These are phyloP conservation scores for Macadamia integrifolia DNA, from an alignment of 164 flowering plant genomes.

Conservation along the genomic window DNA sequence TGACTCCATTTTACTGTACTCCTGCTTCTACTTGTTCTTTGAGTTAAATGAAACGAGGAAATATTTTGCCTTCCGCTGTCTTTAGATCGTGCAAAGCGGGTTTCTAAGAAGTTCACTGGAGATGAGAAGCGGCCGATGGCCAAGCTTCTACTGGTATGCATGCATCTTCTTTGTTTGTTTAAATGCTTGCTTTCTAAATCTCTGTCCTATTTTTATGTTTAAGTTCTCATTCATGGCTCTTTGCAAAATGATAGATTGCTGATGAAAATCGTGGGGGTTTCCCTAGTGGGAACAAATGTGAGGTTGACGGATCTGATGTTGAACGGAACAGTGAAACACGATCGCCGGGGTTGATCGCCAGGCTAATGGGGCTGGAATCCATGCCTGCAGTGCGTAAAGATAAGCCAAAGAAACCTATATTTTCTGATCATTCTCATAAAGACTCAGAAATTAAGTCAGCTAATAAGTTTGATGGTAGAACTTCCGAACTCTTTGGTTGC, in stretches of 20 bases:
- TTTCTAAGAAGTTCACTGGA: constrained; percentile 60
- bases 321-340: constrained; percentile 44
- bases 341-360: constrained; percentile 73
- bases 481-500: constrained; percentile 12
- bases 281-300: constrained; percentile 46
- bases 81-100: constrained; percentile 47
- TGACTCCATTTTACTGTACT: too few relatives aligned
- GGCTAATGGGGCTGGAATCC: constrained; percentile 93
- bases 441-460: constrained; percentile 18
- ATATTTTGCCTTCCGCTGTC: constrained; percentile 7
- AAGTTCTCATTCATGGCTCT: neutral
- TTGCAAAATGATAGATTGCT: constrained; percentile 46
- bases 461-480: constrained; percentile 1
- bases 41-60: too few relatives aligned
- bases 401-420: constrained; percentile 28
- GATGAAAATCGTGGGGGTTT: constrained; percentile 88
- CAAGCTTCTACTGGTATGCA: constrained; percentile 68
- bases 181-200: neutral
- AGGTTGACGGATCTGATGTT: constrained; percentile 11
- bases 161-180: constrained; percentile 7
- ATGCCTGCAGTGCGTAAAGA: constrained; percentile 45
- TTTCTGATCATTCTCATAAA: constrained; percentile 13
- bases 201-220: neutral
- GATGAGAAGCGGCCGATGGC: constrained; percentile 67
- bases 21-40: neutral